phyloP scores from a whole-genome alignment of 225 moss, liverwort and hornwort genomes.

The Climacium dendroides region DNA sequence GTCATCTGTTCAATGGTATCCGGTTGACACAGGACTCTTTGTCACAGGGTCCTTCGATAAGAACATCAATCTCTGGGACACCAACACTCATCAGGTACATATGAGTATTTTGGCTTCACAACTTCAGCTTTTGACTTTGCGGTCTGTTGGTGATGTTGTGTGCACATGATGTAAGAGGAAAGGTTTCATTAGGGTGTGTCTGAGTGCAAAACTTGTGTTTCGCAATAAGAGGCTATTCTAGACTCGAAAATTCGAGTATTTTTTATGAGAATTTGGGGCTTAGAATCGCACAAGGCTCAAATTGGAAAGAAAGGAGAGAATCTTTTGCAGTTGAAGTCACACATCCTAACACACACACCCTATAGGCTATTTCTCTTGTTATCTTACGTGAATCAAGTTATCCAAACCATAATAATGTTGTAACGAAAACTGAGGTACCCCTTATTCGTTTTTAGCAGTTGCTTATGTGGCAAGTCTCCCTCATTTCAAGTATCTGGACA shows the following conservation, averaged over 20 bases:
- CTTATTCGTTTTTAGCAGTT: background rate
- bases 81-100: conserved; percentile 75
- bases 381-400: background rate
- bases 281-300: background rate
- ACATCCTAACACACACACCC: background rate
- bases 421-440: background rate
- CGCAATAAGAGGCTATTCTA: background rate
- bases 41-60: conserved; percentile 86
- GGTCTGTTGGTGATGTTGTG: background rate
- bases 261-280: background rate
- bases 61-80: conserved; percentile 89
- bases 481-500: background rate
- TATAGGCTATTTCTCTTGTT: background rate
- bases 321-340: background rate
- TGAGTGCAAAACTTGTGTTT: background rate
- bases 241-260: background rate
- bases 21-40: conserved; percentile 92
- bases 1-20: conserved; percentile 94
- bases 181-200: background rate
- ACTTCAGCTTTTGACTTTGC: background rate
- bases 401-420: background rate
- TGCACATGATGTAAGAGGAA: background rate
- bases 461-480: background rate
- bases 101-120: background rate
- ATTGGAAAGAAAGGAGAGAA: background rate